phyloP scores from a whole-genome alignment of 805 yeast genomes.

The Vanderwaltozyma yarrowii region DNA sequence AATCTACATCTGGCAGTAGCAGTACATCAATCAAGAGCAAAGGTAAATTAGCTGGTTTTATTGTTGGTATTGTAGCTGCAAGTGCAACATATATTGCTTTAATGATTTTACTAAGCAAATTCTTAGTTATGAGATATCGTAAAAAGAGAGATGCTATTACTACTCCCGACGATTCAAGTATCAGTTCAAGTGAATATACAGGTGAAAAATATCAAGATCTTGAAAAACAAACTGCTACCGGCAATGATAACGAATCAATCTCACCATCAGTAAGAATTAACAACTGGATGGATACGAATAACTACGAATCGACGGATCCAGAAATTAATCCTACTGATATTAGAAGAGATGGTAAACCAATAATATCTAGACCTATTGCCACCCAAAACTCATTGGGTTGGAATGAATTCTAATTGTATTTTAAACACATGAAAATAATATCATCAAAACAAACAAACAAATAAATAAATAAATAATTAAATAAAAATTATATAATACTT shows the following conservation, averaged over 20 bases:
- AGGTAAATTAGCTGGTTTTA: slow-evolving; percentile 58
- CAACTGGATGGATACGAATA: slow-evolving; percentile 27
- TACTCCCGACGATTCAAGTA: slow-evolving; percentile 13
- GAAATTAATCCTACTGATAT: not conserved
- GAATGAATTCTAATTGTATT: slow-evolving; percentile 28
- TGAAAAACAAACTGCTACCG: slow-evolving; percentile 5
- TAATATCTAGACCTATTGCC: slow-evolving; percentile 59
- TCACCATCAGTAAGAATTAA: slow-evolving; percentile 24
- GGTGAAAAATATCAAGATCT: slow-evolving; percentile 5
- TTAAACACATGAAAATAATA: not conserved
- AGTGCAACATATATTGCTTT: slow-evolving; percentile 53
- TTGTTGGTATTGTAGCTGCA: slow-evolving; percentile 77
- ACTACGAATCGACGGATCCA: slow-evolving; percentile 1
- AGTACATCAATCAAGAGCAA: slow-evolving; percentile 22
- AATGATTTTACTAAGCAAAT: slow-evolving; percentile 45
- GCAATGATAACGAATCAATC: slow-evolving; percentile 3
- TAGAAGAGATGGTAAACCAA: slow-evolving; percentile 22
- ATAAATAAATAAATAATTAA: no score
- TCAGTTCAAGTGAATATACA: slow-evolving; percentile 9
- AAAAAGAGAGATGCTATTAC: slow-evolving; percentile 10
- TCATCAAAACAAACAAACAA: not conserved
- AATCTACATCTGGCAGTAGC: slow-evolving; percentile 7
- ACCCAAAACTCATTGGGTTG: slow-evolving; percentile 67
- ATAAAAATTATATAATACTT: no score
- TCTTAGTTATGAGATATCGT: slow-evolving; percentile 34